Conservation (phyloP, 805 yeast genomes). For the Candida glaebosa region DNA sequence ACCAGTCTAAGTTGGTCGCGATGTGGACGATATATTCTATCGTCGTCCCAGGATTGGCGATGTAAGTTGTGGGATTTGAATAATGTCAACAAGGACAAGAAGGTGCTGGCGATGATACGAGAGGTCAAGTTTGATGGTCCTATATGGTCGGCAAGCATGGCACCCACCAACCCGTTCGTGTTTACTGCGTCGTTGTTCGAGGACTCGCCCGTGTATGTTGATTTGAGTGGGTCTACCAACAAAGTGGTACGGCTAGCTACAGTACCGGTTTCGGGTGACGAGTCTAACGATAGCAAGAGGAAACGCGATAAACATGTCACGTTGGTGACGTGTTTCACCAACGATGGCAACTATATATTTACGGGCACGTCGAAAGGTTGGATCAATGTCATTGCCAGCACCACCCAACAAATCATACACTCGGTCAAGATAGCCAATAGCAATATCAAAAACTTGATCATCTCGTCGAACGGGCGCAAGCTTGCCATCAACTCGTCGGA, state of each 20-base stretch:
- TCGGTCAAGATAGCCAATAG: slow-evolving; percentile 60
- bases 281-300: slow-evolving; percentile 14
- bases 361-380: slow-evolving; percentile 83
- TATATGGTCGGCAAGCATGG: slow-evolving; percentile 64
- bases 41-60: slow-evolving; percentile 80
- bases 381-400: slow-evolving; percentile 47
- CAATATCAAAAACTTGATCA: slow-evolving; percentile 64
- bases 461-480: slow-evolving; percentile 57
- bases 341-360: slow-evolving; percentile 53
- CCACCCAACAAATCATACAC: slow-evolving; percentile 35
- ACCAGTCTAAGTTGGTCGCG: slow-evolving; percentile 74
- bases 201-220: slow-evolving; percentile 54
- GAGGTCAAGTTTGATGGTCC: slow-evolving; percentile 61
- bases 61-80: slow-evolving; percentile 77
- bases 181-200: slow-evolving; percentile 68
- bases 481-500: slow-evolving; percentile 77
- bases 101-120: slow-evolving; percentile 33
- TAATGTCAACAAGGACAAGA: slow-evolving; percentile 17
- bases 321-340: slow-evolving; percentile 48
- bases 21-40: slow-evolving; percentile 65
- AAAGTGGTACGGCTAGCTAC: slow-evolving; percentile 18
- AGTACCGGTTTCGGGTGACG: slow-evolving; percentile 14
- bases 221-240: slow-evolving; percentile 21
- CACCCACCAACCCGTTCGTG: slow-evolving; percentile 43
- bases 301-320: slow-evolving; percentile 41